phyloP scores from a whole-genome alignment of 2,329 filamentous ascomycete genomes.

The Hysterium pulicare region DNA sequence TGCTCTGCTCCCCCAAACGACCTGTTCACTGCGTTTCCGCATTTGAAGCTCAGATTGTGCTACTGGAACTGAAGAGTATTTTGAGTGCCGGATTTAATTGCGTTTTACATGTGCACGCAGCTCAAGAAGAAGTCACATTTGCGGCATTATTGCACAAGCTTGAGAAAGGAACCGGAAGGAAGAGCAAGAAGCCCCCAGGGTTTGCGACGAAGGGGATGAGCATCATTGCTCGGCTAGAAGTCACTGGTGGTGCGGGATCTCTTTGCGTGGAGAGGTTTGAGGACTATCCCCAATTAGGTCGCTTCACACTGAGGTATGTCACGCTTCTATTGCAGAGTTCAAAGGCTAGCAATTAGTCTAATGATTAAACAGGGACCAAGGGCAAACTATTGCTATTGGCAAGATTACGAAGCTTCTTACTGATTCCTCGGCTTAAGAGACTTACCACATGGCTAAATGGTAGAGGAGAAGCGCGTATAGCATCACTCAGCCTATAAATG shows the following conservation, averaged over 20 bases:
- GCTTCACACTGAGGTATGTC: conserved; percentile 27
- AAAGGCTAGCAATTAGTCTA: conserved; percentile 12
- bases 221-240: conserved; percentile 88
- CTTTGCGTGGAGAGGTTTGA: conserved; percentile 95
- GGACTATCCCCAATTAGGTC: conserved; percentile 74
- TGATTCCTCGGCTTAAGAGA: conserved; percentile 11
- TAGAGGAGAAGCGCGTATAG: too few relatives aligned
- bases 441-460: too few relatives aligned
- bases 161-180: conserved; percentile 88
- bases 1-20: conserved; percentile 90
- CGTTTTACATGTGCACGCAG: conserved; percentile 93
- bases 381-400: conserved; percentile 98
- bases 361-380: conserved; percentile 52
- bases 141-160: conserved; percentile 83
- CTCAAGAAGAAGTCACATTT: conserved; percentile 96
- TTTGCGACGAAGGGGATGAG: conserved; percentile 79
- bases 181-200: conserved; percentile 88
- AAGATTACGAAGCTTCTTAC: conserved; percentile 90
- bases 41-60: conserved; percentile 95
- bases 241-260: conserved; percentile 77
- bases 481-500: too few relatives aligned
- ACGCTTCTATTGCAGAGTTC: neutral
- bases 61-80: conserved; percentile 92
- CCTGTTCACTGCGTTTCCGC: conserved; percentile 83
- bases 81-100: conserved; percentile 95